Evolutionary conservation across 768 basidiomycete genomes (phyloP), one percentile per base, ranked within the genome.

Genomic region (Pulveroboletus sp.): DNA sequence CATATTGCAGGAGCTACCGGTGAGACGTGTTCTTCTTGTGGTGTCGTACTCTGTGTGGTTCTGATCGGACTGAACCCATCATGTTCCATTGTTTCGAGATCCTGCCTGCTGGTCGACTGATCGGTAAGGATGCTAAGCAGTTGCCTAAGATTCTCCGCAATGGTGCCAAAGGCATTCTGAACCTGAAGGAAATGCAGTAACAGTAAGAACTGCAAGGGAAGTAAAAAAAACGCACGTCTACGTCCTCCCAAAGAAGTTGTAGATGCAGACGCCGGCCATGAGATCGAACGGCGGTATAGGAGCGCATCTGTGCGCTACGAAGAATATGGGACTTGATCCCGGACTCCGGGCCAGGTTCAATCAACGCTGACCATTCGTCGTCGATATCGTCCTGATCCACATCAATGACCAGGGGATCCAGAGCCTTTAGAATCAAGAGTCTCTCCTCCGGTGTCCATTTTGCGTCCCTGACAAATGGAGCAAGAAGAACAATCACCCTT

Each of bases 251-350:
- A 24, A 92, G 64, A 27, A 73, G 71, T 43, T 86, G 78, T 21
- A 91, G 69, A 36, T 67, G 69, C 62, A 49, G 75, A 69, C 37
- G 65, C 45, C 33, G 58, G 50, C 46, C 35, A 43, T 43, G 14
- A 44, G 45, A 33, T 46, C 47, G 43, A 50, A 47, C 36, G 42
- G 55, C 38, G 38, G 39, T 18, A 28, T 51, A 46, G 9, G 56
- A 45, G 30, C 46, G 47, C 7, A 39, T 46, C 24, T 60, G 67
- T 48, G 80, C 57, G 35, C 52, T 56, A 43, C 69, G 68, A 37
- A 89, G 70, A 0, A 73, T 68, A 41, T 81, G 75, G 9, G 75
- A 71, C 58, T 80, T 77, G 54, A 93, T 86, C 1, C 91, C 91
- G 9, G 85, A 78, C 37, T 65, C 67, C 28, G 58, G 33, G 12